Evolutionary conservation across 495 filamentous ascomycete species (phyloP), one percentile per base, ranked within the genome.

Genomic region (Astrothelium macrocarpum): DNA sequence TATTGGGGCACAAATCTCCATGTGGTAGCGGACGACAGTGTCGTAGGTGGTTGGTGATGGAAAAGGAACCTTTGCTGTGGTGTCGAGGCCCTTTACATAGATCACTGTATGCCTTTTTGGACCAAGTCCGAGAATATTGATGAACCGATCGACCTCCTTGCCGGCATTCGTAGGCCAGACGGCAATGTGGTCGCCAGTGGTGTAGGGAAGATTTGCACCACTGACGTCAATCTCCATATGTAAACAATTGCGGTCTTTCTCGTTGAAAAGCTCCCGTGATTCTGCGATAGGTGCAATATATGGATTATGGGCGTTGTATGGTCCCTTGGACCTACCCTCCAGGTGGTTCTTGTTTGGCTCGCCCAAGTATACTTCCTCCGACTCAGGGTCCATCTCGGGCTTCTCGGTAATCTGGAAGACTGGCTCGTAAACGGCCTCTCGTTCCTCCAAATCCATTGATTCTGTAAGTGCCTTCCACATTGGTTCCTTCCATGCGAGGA

Each of bases 401-500:
- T 88, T 84, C 70, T 97, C 91, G 16, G 79, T 83, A 66, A 97
- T 87, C 65, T 80, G 82, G 71, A 96, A 97, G 60, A 95, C 85
- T 39, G 94, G 90, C 72, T 99, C 94, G 73, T 99, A 99, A 67
- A 92, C 85, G 59, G 94, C 88, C 75, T 99, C 94, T 59, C 94
- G 91, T 76, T 99, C 94, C 75, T 97, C 88, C 53, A 99, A 80
- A 60, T 83, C 82, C 87, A 99, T 88, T 67, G 87, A 82, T 60
- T 90, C 84, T 7, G 86, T 78, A 45, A 97, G 78, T 62, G 88
- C 91, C 65, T 79, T 77, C 94, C 94, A 99, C 95, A 99, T 99
- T 59, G 92, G 91, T 70, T 99, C 94, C 76, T 99, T 99, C 94
- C 94, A 99, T 65, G 94, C 89, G 72, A 99, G 79, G 75, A 97